Conservation (phyloP, 2,329 filamentous ascomycete species). For the Aspergillus pseudotamarii region DNA sequence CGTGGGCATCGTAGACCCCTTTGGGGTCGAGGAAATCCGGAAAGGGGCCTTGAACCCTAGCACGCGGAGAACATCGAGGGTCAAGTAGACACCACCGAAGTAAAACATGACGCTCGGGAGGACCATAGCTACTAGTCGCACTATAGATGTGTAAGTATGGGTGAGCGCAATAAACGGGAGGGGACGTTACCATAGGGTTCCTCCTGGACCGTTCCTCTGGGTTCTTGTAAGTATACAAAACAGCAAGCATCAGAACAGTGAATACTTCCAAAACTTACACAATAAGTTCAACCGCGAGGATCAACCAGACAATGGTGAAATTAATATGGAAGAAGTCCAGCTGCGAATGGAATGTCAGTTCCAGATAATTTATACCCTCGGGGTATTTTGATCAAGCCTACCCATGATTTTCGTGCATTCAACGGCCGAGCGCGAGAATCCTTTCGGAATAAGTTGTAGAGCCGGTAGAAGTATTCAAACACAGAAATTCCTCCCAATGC, state of each 20-base stretch:
- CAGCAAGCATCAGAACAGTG: neutral
- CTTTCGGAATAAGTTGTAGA: conserved; percentile 43
- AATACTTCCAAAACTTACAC: conserved; percentile 35
- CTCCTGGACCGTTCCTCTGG: conserved; percentile 43
- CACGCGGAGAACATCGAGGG: conserved; percentile 46
- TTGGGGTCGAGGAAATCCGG: conserved; percentile 65
- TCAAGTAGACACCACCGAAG: conserved; percentile 45
- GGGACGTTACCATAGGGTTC: conserved; percentile 43
- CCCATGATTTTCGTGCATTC: conserved; percentile 48
- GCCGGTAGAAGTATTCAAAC: conserved; percentile 47
- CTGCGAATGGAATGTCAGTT: conserved; percentile 24
- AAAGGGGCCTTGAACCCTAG: conserved; percentile 57
- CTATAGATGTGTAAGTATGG: conserved; percentile 23
- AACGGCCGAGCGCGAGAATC: conserved; percentile 41
- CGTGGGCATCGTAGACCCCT: conserved; percentile 61
- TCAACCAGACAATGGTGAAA: conserved; percentile 49
- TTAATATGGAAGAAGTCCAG: conserved; percentile 52
- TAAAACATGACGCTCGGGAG: conserved; percentile 51
- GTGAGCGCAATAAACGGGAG: neutral
- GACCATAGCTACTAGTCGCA: conserved; percentile 48
- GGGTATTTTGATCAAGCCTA: conserved; percentile 19
- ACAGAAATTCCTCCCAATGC: conserved; percentile 45
- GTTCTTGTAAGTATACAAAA: conserved; percentile 18
- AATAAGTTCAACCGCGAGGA: conserved; percentile 46
- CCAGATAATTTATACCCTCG: neutral